phyloP scores from a whole-genome alignment of 345 rosid species.

The Erucastrum elatum region DNA sequence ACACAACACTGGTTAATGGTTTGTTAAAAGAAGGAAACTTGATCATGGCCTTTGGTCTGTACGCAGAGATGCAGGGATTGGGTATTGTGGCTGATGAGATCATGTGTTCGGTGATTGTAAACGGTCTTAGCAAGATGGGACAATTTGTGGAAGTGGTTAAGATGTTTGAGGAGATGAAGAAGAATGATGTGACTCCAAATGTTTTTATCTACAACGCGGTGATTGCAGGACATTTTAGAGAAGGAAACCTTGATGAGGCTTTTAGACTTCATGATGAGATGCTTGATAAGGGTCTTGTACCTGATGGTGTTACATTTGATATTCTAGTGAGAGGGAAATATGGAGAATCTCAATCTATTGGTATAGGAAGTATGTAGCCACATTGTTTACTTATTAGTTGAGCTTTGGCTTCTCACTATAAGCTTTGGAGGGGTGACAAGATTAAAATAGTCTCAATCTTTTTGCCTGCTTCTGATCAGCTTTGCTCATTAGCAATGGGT shows the following conservation, averaged over 20 bases:
- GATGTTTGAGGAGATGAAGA: conserved; percentile 66
- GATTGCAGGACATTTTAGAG: conserved; percentile 68
- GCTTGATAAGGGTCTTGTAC: conserved; percentile 79
- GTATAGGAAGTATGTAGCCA: conserved; percentile 31
- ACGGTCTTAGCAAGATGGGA: conserved; percentile 60
- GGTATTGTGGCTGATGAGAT: conserved; percentile 61
- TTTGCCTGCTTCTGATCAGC: conserved; percentile 7
- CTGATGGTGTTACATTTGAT: conserved; percentile 65
- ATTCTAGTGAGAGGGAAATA: conserved; percentile 58
- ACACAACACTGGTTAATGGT: conserved; percentile 75
- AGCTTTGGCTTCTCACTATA: conserved; percentile 19
- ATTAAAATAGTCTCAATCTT: not conserved
- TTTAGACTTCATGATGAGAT: conserved; percentile 75
- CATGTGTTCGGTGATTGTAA: conserved; percentile 52
- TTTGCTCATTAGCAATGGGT: not conserved
- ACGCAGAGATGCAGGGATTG: conserved; percentile 61
- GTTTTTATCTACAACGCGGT: conserved; percentile 60
- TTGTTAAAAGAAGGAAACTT: conserved; percentile 61
- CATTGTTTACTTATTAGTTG: conserved; percentile 1
- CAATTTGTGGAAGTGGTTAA: conserved; percentile 58
- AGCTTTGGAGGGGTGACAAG: conserved; percentile 15
- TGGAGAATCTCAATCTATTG: conserved; percentile 34
- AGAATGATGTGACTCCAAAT: conserved; percentile 52
- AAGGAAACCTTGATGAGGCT: conserved; percentile 70
- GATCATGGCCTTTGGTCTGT: conserved; percentile 58